phyloP scores from a whole-genome alignment of 2,329 filamentous ascomycete genomes.

The Fragosphaeria purpurea region DNA sequence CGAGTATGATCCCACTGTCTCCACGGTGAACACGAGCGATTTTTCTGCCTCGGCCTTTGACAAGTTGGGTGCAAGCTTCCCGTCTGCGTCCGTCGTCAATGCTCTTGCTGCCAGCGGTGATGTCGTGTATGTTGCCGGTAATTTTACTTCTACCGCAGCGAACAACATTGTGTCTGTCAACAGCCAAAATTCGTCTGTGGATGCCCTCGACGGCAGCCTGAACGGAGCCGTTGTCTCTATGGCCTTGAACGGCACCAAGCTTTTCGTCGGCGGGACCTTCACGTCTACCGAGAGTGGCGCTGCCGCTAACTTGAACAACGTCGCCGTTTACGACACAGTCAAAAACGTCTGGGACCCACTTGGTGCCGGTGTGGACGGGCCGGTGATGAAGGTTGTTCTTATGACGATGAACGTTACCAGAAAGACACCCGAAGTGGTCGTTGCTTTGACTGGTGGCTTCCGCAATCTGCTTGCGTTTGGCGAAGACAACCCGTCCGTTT shows the following conservation, averaged over 20 bases:
- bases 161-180: slow-evolving; percentile 71
- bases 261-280: slow-evolving; percentile 84
- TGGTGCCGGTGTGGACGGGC: slow-evolving; percentile 76
- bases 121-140: slow-evolving; percentile 68
- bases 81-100: slow-evolving; percentile 56
- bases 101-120: slow-evolving; percentile 56
- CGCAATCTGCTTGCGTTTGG: slow-evolving; percentile 59
- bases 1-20: slow-evolving; percentile 66
- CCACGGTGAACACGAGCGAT: slow-evolving; percentile 47
- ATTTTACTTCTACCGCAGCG: slow-evolving; percentile 60
- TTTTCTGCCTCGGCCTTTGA: slow-evolving; percentile 67
- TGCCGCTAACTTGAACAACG: slow-evolving; percentile 56
- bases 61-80: slow-evolving; percentile 61
- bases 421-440: slow-evolving; percentile 57
- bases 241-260: slow-evolving; percentile 50
- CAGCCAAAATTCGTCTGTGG: slow-evolving; percentile 48
- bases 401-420: slow-evolving; percentile 69
- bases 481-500: slow-evolving; percentile 43
- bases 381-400: slow-evolving; percentile 63
- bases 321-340: slow-evolving; percentile 64
- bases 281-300: slow-evolving; percentile 57
- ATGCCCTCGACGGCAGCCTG: slow-evolving; percentile 60
- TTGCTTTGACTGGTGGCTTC: slow-evolving; percentile 77
- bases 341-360: slow-evolving; percentile 66
- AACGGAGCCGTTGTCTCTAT: slow-evolving; percentile 69